phyloP scores from a whole-genome alignment of 768 basidiomycete genomes.

The Tulasnella sp. region DNA sequence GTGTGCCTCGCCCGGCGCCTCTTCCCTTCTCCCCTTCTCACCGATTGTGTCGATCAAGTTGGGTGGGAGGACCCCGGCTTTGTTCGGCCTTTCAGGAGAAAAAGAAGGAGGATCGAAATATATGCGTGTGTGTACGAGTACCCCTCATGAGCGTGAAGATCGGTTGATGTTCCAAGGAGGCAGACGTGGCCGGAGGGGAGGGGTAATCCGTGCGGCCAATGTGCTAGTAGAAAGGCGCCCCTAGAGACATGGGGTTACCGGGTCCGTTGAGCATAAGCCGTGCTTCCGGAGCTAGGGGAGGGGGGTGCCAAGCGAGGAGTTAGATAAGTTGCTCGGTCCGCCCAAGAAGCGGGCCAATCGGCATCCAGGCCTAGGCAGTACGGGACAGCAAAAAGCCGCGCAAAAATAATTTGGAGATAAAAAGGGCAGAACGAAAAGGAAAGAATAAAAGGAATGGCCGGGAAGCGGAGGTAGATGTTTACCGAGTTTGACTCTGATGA shows the following conservation, averaged over 20 bases:
- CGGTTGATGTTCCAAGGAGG: background rate
- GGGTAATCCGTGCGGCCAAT: background rate
- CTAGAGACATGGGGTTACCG: background rate
- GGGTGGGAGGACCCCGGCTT: background rate
- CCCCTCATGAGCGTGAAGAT: background rate
- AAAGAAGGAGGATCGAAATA: too few relatives aligned
- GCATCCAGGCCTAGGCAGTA: background rate
- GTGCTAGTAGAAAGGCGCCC: background rate
- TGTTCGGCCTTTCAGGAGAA: background rate
- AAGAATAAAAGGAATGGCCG: background rate
- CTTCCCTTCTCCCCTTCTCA: background rate
- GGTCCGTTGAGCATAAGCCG: background rate
- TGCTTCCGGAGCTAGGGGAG: background rate
- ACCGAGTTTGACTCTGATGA: background rate
- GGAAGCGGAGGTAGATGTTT: background rate
- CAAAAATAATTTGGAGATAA: background rate
- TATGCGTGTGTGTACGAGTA: too few relatives aligned
- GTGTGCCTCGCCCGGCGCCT: background rate
- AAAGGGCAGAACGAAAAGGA: background rate
- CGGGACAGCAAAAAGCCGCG: background rate
- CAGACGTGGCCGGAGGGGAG: background rate
- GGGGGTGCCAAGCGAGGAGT: background rate
- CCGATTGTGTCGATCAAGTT: background rate
- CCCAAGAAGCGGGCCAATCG: background rate
- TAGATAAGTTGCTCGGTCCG: too few relatives aligned